Evolutionary conservation across 1,284 basidiomycete genomes (phyloP).

Genomic region (Salmacisia buchloeana): DNA sequence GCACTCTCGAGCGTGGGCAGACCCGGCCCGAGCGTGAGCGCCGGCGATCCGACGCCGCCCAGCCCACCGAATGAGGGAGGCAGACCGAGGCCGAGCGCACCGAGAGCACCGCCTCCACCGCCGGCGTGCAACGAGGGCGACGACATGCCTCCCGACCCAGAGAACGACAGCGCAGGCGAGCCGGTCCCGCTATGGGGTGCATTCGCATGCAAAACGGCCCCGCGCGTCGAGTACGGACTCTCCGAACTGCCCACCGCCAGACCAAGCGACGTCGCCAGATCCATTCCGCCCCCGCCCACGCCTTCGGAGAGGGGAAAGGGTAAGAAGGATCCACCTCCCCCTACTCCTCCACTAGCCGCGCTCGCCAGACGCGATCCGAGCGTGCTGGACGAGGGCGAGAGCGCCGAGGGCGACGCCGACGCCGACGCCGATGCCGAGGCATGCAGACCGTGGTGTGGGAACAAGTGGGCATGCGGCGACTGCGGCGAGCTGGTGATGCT

Average conservation of each 20-base stretch:
- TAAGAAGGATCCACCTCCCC: too few species aligned
- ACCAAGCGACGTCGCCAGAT: background rate
- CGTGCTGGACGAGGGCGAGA: background rate
- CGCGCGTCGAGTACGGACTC: background rate
- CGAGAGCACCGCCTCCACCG: too few species aligned
- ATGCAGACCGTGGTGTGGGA: background rate
- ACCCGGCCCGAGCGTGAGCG: background rate
- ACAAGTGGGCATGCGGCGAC: background rate
- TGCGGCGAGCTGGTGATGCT: background rate
- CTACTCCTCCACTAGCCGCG: too few species aligned
- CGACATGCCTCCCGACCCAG: background rate
- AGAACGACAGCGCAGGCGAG: background rate
- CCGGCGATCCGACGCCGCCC: too few species aligned
- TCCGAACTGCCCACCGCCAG: background rate
- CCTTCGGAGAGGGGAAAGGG: background rate
- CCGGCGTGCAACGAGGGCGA: too few species aligned
- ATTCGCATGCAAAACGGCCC: background rate
- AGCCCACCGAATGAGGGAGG: too few species aligned
- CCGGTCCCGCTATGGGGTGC: background rate
- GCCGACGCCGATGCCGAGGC: background rate
- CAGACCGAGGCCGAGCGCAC: background rate
- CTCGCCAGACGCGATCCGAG: background rate
- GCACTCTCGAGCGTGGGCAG: background rate
- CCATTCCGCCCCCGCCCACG: background rate
- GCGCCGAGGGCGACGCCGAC: background rate